Conservation (phyloP, 2,329 filamentous ascomycete genomes). For the Furcasterigmium sp. region DNA sequence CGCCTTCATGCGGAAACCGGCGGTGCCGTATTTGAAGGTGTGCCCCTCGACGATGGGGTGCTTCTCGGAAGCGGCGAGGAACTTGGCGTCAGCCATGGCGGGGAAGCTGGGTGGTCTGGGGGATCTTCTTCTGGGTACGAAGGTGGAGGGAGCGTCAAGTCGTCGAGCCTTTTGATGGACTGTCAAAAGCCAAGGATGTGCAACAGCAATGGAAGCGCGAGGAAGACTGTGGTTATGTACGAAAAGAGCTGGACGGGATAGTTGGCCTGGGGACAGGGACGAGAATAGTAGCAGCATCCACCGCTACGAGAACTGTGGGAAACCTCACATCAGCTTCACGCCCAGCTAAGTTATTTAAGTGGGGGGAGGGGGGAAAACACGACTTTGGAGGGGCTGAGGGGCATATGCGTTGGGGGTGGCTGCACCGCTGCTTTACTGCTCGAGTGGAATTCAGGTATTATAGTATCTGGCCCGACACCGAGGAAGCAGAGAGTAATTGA, state of each 20-base stretch:
- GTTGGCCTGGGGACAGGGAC: constrained; percentile 1
- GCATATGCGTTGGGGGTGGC: too few species aligned
- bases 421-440: too few species aligned
- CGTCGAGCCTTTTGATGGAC: background rate
- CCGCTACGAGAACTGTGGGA: background rate
- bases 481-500: too few species aligned
- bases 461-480: too few species aligned
- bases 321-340: background rate
- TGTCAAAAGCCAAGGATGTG: too few species aligned
- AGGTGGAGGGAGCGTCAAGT: constrained; percentile 1
- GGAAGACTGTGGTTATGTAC: too few species aligned
- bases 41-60: constrained; percentile 53
- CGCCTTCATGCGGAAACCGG: constrained; percentile 64
- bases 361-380: too few species aligned
- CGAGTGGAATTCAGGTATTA: too few species aligned
- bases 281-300: background rate
- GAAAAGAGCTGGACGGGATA: constrained; percentile 7
- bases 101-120: constrained; percentile 6
- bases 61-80: constrained; percentile 57
- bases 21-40: constrained; percentile 60
- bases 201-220: too few species aligned
- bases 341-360: background rate
- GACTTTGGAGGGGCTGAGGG: too few species aligned
- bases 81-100: constrained; percentile 43
- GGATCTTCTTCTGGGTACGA: background rate